These are phyloP conservation scores for Coprinopsis marcescibilis DNA, from an alignment of 768 basidiomycete species.

Conservation along the genomic window DNA sequence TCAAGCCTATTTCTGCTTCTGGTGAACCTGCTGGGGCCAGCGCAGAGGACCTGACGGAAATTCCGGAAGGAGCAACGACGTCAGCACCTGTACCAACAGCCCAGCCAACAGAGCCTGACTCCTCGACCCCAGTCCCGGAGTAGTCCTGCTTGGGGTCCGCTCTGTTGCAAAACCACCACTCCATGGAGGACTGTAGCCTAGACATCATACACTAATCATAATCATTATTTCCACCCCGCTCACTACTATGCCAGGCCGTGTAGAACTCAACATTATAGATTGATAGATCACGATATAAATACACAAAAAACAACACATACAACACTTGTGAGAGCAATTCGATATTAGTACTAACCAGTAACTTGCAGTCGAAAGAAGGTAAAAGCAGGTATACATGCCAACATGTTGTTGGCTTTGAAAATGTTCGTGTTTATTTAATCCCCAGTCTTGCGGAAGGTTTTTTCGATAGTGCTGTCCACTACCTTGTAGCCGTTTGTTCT, in stretches of 20 bases:
- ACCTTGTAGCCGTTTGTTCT: conserved; percentile 82
- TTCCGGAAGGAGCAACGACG: no score
- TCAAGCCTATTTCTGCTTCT: conserved; percentile 10
- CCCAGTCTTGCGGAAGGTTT: conserved; percentile 35
- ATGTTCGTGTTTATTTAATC: not conserved
- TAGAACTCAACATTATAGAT: no score
- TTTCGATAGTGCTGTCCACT: conserved; percentile 62
- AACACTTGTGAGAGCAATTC: no score
- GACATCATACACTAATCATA: not conserved
- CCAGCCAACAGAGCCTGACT: not conserved
- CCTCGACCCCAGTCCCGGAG: not conserved
- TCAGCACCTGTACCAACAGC: not conserved
- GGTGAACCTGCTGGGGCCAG: not conserved
- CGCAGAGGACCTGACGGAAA: not conserved
- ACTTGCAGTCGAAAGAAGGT: no score
- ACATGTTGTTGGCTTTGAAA: no score
- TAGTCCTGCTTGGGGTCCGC: no score
- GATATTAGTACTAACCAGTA: no score
- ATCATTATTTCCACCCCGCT: no score
- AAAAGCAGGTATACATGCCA: no score
- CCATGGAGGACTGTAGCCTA: not conserved
- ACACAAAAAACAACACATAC: no score
- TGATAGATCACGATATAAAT: no score
- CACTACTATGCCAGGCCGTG: no score
- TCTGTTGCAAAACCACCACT: not conserved